phyloP scores from a whole-genome alignment of 768 basidiomycete genomes.

The Lactifluus rugatus region DNA sequence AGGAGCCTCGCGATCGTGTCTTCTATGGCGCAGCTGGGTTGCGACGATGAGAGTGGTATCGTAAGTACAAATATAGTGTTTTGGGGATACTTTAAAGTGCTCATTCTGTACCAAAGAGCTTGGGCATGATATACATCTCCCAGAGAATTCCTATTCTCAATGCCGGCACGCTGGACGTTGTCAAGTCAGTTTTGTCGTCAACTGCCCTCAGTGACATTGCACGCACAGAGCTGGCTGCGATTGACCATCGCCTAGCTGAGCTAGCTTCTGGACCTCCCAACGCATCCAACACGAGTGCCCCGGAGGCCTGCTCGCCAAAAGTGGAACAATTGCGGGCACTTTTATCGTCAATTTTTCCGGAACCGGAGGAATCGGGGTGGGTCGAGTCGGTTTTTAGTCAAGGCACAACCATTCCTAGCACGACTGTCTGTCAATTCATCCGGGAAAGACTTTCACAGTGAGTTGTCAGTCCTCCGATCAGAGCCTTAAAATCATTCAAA shows the following conservation, averaged over 20 bases:
- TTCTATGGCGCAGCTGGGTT: background rate
- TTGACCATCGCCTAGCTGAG: slow-evolving; percentile 8
- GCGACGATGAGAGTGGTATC: slow-evolving; percentile 8
- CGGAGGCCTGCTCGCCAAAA: background rate
- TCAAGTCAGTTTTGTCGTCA: slow-evolving; percentile 12
- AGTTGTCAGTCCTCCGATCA: background rate
- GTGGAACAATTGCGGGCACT: background rate
- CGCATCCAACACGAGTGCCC: too few species aligned
- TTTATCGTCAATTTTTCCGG: slow-evolving; percentile 5
- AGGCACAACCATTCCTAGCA: background rate
- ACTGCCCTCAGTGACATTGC: background rate
- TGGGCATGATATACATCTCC: slow-evolving; percentile 27
- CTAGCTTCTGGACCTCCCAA: background rate
- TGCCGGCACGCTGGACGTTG: slow-evolving; percentile 20
- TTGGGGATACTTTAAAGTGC: background rate
- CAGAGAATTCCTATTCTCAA: slow-evolving; percentile 26
- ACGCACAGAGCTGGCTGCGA: slow-evolving; percentile 1
- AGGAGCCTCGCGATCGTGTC: slow-evolving; percentile 11
- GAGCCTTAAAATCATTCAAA: background rate
- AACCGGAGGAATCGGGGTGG: background rate
- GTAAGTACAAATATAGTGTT: slow-evolving; percentile 7
- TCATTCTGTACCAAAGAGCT: slow-evolving; percentile 17
- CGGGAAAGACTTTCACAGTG: slow-evolving; percentile 1
- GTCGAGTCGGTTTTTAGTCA: background rate
- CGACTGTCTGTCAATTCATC: background rate